Percentiles rank a stretch among this genome's conserved stretches.
These are phyloP conservation scores for Trichoderma koningiopsis DNA, from an alignment of 2,329 filamentous ascomycete genomes.

Conservation along the genomic window DNA sequence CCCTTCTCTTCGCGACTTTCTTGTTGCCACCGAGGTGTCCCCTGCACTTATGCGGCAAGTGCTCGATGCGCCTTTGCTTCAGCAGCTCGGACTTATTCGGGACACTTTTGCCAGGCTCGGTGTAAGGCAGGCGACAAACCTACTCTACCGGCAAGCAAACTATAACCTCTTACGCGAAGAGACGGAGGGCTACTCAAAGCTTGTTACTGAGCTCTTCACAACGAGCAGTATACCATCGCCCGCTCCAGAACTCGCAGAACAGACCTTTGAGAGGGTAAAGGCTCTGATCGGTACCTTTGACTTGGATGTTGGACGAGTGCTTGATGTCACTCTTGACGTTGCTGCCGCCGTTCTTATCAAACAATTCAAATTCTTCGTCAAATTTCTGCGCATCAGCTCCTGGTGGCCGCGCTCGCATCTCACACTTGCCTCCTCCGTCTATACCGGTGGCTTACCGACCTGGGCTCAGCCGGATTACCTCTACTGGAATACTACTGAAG, in stretches of 20 bases:
- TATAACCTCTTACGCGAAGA: slow-evolving; percentile 96
- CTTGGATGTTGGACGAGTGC: slow-evolving; percentile 88
- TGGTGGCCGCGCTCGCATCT: slow-evolving; percentile 83
- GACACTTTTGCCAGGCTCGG: slow-evolving; percentile 82
- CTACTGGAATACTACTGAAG: slow-evolving; percentile 64
- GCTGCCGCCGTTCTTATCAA: slow-evolving; percentile 93
- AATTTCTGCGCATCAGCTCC: slow-evolving; percentile 85
- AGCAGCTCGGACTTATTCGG: slow-evolving; percentile 76
- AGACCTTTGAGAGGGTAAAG: slow-evolving; percentile 89
- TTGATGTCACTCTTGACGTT: slow-evolving; percentile 93
- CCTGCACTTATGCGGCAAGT: slow-evolving; percentile 73
- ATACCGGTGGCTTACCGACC: slow-evolving; percentile 69
- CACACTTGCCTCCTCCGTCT: slow-evolving; percentile 47
- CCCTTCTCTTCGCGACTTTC: slow-evolving; percentile 63
- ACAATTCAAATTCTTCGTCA: slow-evolving; percentile 91
- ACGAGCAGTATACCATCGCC: slow-evolving; percentile 75
- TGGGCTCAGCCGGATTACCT: slow-evolving; percentile 79
- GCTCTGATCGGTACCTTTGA: slow-evolving; percentile 96
- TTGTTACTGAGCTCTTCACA: slow-evolving; percentile 93
- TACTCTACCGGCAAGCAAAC: slow-evolving; percentile 93
- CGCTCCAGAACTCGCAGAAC: slow-evolving; percentile 74
- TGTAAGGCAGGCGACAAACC: slow-evolving; percentile 87
- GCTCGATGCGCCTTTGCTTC: slow-evolving; percentile 77
- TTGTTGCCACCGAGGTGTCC: slow-evolving; percentile 72
- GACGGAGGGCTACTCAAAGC: slow-evolving; percentile 93